Evolutionary conservation across 2,329 filamentous ascomycete genomes (phyloP), one percentile per base, ranked within the genome.

Genomic region (Monosporascus sp.): DNA sequence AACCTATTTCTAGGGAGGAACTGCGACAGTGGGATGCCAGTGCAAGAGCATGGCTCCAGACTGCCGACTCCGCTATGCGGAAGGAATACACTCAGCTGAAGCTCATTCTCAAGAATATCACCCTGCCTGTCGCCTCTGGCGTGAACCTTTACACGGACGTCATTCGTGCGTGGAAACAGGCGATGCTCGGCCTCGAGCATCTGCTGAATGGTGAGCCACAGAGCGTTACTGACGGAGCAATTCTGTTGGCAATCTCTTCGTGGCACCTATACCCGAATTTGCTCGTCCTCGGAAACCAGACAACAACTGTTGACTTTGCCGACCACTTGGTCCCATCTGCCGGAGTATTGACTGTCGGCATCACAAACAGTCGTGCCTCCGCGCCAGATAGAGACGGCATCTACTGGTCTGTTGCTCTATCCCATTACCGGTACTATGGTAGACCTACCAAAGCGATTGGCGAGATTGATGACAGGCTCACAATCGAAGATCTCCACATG

Each of bases 1-100:
- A 60, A 15, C 50, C 54, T 7, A 55, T 65, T 7, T 44, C 56
- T 3, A 51, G 62, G 37, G 48, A 38, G 7, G 55, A 68, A 7
- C 55, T 70, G 7, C 53, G 58, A 1, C 51, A 54, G 9, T 70
- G 66, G 67, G 68, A 71, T 53, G 60, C 62, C 3, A 68, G 64
- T 49, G 65, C 65, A 2, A 52, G 66, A 1, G 57, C 66, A 3
- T 70, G 67, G 68, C 41, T 70, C 1, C 58, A 57, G 18, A 62
- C 53, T n/a, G 67, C 65, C 0, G 61, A 70, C 48, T 2, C 46
- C 8, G 57, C 56, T 7, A 67, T 61, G 50, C 37, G 38, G 6
- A 48, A 31, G 11, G 51, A 65, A 31, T 62, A 69, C 15, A 60
- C 48, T 0, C 61, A 67, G 45, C 26, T 64, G 1, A 55, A 55